phyloP scores from a whole-genome alignment of 192 early-diverging fungal species.

The Oehlia diaphana region DNA sequence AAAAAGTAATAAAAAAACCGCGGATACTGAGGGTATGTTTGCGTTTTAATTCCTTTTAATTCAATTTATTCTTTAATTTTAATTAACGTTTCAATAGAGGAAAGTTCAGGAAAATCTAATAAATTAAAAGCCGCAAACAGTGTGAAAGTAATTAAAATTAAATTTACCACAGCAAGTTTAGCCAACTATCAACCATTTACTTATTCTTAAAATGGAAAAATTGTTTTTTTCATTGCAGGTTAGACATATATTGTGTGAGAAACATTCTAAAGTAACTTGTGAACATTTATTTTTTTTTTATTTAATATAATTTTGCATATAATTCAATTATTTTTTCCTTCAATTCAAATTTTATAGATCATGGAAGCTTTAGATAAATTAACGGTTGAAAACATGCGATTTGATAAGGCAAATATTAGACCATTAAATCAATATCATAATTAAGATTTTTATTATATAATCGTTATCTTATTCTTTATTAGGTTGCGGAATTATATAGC shows the following conservation, averaged over 20 bases:
- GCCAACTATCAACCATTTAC: not conserved
- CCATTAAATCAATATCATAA: not conserved
- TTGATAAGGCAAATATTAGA: conserved; percentile 50
- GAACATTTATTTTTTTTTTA: not conserved
- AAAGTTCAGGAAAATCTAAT: conserved; percentile 8
- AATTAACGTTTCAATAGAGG: not conserved
- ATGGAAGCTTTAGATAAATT: conserved; percentile 18
- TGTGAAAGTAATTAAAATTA: conserved; percentile 4
- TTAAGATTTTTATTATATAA: not conserved
- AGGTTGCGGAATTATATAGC: conserved; percentile 73
- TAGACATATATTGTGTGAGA: conserved; percentile 85
- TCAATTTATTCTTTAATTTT: not conserved
- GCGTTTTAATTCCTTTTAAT: too few species aligned
- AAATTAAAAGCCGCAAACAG: conserved; percentile 26
- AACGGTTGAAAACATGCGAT: conserved; percentile 47
- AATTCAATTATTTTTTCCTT: too few species aligned
- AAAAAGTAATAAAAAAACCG: not conserved
- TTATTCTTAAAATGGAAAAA: not conserved
- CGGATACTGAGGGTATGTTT: not conserved
- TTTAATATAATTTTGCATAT: too few species aligned
- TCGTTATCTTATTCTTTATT: not conserved
- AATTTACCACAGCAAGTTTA: not conserved
- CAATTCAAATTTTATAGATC: conserved; percentile 29
- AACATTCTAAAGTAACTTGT: conserved; percentile 62
- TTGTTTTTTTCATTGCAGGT: conserved; percentile 45